Evolutionary conservation across 768 basidiomycete species (phyloP).

Genomic region (Lentinula aciculospora): DNA sequence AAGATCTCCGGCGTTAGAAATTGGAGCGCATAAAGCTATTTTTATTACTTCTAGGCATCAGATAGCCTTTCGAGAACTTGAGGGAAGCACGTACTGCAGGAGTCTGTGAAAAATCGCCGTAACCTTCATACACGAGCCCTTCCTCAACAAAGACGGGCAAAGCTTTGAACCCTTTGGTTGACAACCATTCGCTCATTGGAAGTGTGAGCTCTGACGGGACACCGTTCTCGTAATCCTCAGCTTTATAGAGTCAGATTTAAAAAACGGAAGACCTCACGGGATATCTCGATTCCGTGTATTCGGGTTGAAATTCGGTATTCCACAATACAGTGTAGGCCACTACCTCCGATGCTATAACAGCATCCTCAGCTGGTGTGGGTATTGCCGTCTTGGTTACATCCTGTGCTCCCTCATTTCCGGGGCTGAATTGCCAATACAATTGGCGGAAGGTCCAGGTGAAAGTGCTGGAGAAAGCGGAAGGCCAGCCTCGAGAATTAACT

Average conservation of each 20-base stretch:
- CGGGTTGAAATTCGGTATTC: not conserved
- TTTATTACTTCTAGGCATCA: too few relatives aligned
- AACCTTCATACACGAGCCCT: conserved; percentile 1
- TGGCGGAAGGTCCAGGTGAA: not conserved
- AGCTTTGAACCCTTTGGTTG: not conserved
- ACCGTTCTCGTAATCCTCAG: not conserved
- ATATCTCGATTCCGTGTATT: not conserved
- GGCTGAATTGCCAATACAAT: not conserved
- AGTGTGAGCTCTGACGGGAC: not conserved
- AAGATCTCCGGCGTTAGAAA: conserved; percentile 7
- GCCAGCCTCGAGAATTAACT: conserved; percentile 1
- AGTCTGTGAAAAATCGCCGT: not conserved
- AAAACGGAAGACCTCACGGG: not conserved
- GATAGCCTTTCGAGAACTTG: too few relatives aligned
- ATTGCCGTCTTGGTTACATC: not conserved
- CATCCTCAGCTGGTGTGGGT: not conserved
- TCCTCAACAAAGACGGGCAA: not conserved
- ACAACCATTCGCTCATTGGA: conserved; percentile 1
- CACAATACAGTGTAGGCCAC: not conserved
- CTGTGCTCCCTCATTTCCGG: not conserved
- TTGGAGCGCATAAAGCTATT: conserved; percentile 5
- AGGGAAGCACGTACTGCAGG: not conserved
- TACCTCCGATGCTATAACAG: not conserved
- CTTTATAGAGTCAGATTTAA: not conserved
- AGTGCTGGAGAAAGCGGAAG: not conserved